phyloP scores from a whole-genome alignment of 306 rosid genomes.

The Glycine soja region DNA sequence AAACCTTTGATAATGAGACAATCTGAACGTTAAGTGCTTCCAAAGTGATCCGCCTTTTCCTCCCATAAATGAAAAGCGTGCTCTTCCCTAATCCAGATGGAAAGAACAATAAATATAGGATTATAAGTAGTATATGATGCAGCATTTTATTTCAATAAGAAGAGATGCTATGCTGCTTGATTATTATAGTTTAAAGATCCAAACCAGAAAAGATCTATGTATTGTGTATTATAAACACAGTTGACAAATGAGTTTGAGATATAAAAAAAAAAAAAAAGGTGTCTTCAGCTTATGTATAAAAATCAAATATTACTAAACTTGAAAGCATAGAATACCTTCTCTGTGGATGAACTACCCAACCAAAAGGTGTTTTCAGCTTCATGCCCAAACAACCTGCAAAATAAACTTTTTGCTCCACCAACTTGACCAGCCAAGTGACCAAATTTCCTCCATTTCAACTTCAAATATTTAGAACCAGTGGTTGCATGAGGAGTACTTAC shows the following conservation, averaged over 20 bases:
- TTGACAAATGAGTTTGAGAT: constrained; percentile 15
- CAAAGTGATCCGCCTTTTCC: constrained; percentile 93
- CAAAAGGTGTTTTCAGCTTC: constrained; percentile 89
- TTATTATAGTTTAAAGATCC: constrained; percentile 23
- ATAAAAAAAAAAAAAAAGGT: constrained; percentile 9
- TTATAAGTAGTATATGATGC: constrained; percentile 1
- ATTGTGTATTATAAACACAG: background rate
- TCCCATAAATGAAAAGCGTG: too few relatives aligned
- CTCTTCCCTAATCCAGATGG: constrained; percentile 67
- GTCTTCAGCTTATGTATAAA: constrained; percentile 31
- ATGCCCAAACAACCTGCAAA: constrained; percentile 78
- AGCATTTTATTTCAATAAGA: constrained; percentile 26
- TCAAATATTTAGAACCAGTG: constrained; percentile 61
- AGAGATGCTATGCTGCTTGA: constrained; percentile 6
- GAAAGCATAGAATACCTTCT: constrained; percentile 67
- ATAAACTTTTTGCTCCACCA: constrained; percentile 85
- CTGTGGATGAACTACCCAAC: constrained; percentile 96
- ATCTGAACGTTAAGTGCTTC: constrained; percentile 83
- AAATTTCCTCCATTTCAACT: constrained; percentile 87
- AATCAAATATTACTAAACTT: constrained; percentile 24
- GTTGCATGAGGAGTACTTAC: constrained; percentile 60
- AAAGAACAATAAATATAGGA: constrained; percentile 17
- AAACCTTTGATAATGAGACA: constrained; percentile 84
- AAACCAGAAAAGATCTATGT: constrained; percentile 14
- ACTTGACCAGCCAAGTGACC: constrained; percentile 73